Evolutionary conservation across 202 grass and related monocot genomes (phyloP).

Genomic region (Tripidium arundinaceum): DNA sequence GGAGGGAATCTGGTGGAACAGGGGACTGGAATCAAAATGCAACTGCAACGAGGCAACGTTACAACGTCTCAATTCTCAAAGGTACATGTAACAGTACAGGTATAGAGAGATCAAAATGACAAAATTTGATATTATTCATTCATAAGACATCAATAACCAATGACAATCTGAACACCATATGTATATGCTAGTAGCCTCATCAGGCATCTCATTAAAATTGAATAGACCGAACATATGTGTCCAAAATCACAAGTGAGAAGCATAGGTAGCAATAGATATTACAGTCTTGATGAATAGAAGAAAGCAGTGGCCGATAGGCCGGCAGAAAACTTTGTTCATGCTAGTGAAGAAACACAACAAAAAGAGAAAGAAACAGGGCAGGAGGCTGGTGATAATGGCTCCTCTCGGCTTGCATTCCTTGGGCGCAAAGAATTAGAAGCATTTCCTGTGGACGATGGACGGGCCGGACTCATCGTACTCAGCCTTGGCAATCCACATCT

Average conservation of each 20-base stretch:
- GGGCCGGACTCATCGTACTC: conserved; percentile 95
- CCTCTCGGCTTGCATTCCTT: conserved; percentile 59
- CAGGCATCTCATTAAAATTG: conserved; percentile 60
- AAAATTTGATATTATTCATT: conserved; percentile 43
- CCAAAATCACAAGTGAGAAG: conserved; percentile 59
- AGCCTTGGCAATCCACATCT: conserved; percentile 99
- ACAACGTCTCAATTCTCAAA: background rate
- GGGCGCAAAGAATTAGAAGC: conserved; percentile 67
- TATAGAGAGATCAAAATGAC: background rate
- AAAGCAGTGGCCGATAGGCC: conserved; percentile 30
- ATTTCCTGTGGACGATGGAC: conserved; percentile 98
- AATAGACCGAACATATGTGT: conserved; percentile 59
- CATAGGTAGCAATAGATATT: conserved; percentile 54
- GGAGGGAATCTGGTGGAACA: background rate
- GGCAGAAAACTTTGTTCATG: conserved; percentile 55
- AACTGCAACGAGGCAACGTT: background rate
- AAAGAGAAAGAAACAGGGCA: conserved; percentile 36
- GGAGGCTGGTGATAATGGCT: conserved; percentile 41
- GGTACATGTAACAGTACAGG: background rate
- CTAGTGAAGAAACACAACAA: conserved; percentile 56
- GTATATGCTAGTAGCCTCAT: conserved; percentile 41
- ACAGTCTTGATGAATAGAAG: conserved; percentile 54
- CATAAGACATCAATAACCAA: conserved; percentile 26
- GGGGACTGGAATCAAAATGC: background rate
- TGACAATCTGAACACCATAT: conserved; percentile 32